phyloP scores from a whole-genome alignment of 495 filamentous ascomycete species.

The Aspergillus asperescens region DNA sequence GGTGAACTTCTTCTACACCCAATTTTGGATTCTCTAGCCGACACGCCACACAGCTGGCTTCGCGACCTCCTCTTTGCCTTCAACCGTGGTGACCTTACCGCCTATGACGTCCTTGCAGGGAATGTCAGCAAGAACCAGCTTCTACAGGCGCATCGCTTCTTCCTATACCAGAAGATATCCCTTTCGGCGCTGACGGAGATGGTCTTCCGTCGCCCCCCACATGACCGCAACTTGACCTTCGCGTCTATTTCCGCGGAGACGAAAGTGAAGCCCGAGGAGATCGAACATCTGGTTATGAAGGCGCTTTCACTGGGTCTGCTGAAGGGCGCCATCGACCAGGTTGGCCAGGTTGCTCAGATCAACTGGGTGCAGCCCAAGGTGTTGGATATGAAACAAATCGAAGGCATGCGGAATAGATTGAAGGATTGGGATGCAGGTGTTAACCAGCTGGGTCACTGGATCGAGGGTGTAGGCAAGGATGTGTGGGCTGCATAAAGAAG shows the following conservation, averaged over 20 bases:
- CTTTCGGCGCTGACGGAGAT: constrained; percentile 92
- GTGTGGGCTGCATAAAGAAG: constrained; percentile 77
- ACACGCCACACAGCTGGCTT: constrained; percentile 70
- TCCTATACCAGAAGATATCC: constrained; percentile 96
- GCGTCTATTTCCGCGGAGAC: constrained; percentile 82
- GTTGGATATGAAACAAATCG: constrained; percentile 91
- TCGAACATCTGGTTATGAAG: constrained; percentile 98
- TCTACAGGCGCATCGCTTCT: constrained; percentile 69
- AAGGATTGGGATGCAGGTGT: constrained; percentile 95
- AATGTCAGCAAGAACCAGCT: constrained; percentile 73
- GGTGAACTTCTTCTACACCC: constrained; percentile 97
- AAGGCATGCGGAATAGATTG: constrained; percentile 81
- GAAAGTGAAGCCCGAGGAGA: constrained; percentile 82
- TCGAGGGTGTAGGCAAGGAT: constrained; percentile 81
- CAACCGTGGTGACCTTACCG: constrained; percentile 88
- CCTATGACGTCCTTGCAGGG: constrained; percentile 73
- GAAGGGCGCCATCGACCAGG: constrained; percentile 91
- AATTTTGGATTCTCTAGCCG: constrained; percentile 76
- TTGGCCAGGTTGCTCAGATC: constrained; percentile 87
- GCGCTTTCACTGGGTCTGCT: constrained; percentile 88
- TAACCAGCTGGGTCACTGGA: constrained; percentile 91
- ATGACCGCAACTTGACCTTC: constrained; percentile 92
- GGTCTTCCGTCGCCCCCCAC: constrained; percentile 91
- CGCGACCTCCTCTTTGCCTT: constrained; percentile 93
- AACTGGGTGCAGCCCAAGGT: constrained; percentile 99